These are phyloP conservation scores for Wallacemonas sp. DNA, from an alignment of 208 protist species.

Conservation along the genomic window DNA sequence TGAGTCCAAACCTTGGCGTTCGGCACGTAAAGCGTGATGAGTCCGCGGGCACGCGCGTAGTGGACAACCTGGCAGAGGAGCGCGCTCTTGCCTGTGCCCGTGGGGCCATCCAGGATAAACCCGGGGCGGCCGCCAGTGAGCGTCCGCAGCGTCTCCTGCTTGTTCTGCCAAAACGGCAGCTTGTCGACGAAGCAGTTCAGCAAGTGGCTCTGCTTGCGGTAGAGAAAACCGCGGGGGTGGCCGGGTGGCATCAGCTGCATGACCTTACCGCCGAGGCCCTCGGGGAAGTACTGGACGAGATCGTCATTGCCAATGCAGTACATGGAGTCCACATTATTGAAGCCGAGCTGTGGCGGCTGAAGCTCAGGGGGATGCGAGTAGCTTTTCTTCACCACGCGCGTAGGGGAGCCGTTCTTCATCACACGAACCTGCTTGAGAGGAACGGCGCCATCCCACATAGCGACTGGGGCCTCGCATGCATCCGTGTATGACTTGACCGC, in stretches of 20 bases:
- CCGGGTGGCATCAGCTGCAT: constrained; percentile 91
- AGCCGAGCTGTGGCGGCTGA: constrained; percentile 53
- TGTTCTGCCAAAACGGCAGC: constrained; percentile 77
- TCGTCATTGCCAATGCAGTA: constrained; percentile 92
- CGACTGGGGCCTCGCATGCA: constrained; percentile 84
- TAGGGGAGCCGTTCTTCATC: constrained; percentile 47
- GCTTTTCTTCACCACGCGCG: constrained; percentile 64
- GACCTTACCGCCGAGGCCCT: constrained; percentile 88
- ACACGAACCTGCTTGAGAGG: constrained; percentile 71
- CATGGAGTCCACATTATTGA: constrained; percentile 90
- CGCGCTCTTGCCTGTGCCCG: constrained; percentile 86
- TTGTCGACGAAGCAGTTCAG: constrained; percentile 92
- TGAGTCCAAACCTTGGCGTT: constrained; percentile 89
- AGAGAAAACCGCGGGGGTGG: constrained; percentile 90
- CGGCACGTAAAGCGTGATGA: constrained; percentile 86
- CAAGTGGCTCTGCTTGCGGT: constrained; percentile 88
- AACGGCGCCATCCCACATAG: constrained; percentile 87
- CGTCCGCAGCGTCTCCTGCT: constrained; percentile 51
- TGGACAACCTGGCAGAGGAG: constrained; percentile 90
- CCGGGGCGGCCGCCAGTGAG: constrained; percentile 73
- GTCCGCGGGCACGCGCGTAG: constrained; percentile 67
- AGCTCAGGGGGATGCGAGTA: constrained; percentile 84
- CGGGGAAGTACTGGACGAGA: constrained; percentile 80
- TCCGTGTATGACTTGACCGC: constrained; percentile 78
- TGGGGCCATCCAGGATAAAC: constrained; percentile 89